phyloP scores from a whole-genome alignment of 805 yeast genomes.

The Hanseniaspora singularis region DNA sequence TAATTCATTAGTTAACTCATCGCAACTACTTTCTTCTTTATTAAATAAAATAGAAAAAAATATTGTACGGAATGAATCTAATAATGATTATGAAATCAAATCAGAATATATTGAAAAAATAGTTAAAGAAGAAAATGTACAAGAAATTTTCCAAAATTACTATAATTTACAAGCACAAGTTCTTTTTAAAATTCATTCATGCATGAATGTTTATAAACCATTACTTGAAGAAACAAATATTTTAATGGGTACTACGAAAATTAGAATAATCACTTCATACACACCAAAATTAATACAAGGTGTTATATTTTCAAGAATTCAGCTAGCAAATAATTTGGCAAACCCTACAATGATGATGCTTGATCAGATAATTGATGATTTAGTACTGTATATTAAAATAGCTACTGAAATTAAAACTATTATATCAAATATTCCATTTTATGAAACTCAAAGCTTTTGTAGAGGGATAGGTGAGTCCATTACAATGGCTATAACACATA shows the following conservation, averaged over 20 bases:
- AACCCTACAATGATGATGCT: slow-evolving; percentile 92
- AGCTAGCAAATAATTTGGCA: slow-evolving; percentile 62
- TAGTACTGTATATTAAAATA: slow-evolving; percentile 60
- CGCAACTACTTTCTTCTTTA: neutral
- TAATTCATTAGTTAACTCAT: slow-evolving; percentile 2
- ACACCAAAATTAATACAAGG: slow-evolving; percentile 75
- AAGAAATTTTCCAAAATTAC: slow-evolving; percentile 55
- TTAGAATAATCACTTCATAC: slow-evolving; percentile 56
- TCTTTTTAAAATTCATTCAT: slow-evolving; percentile 66
- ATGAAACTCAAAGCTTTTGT: neutral
- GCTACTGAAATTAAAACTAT: slow-evolving; percentile 66
- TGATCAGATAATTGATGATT: slow-evolving; percentile 83
- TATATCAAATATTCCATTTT: slow-evolving; percentile 23
- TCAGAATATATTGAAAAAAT: slow-evolving; percentile 71
- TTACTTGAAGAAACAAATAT: slow-evolving; percentile 56
- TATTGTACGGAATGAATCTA: slow-evolving; percentile 20
- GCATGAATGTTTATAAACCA: slow-evolving; percentile 50
- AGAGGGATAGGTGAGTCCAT: slow-evolving; percentile 43
- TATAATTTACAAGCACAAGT: slow-evolving; percentile 65
- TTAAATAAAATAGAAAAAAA: neutral
- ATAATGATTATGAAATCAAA: slow-evolving; percentile 44
- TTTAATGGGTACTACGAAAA: slow-evolving; percentile 56
- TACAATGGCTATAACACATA: slow-evolving; percentile 59
- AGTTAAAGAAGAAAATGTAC: slow-evolving; percentile 67
- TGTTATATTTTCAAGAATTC: slow-evolving; percentile 57